phyloP scores from a whole-genome alignment of 805 yeast genomes.

The Metschnikowia amazonensis region DNA sequence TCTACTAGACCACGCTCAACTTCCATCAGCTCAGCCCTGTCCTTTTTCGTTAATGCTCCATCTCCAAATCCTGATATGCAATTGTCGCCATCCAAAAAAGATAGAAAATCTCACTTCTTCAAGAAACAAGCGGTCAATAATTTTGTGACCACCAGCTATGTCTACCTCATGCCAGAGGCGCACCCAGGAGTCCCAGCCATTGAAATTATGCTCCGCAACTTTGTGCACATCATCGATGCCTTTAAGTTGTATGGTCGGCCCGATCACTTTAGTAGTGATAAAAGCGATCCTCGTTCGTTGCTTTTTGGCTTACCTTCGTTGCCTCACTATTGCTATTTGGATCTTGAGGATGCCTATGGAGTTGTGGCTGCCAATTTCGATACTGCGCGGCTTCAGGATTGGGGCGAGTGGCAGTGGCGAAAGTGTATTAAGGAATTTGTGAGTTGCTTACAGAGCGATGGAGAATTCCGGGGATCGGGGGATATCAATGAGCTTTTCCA shows the following conservation, averaged over 20 bases:
- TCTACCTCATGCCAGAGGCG: slow-evolving; percentile 69
- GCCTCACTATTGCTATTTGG: slow-evolving; percentile 61
- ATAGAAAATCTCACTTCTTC: slow-evolving; percentile 20
- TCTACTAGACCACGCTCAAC: slow-evolving; percentile 20
- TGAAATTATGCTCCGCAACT: slow-evolving; percentile 68
- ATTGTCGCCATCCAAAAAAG: slow-evolving; percentile 6
- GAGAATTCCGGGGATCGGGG: slow-evolving; percentile 34
- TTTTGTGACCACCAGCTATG: slow-evolving; percentile 32
- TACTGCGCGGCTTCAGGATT: slow-evolving; percentile 20
- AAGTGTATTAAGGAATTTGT: slow-evolving; percentile 21
- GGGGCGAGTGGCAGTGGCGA: slow-evolving; percentile 31
- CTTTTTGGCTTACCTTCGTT: slow-evolving; percentile 72
- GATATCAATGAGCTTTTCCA: slow-evolving; percentile 32
- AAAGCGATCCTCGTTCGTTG: slow-evolving; percentile 58
- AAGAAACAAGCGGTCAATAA: slow-evolving; percentile 26
- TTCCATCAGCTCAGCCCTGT: slow-evolving; percentile 25
- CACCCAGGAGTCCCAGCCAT: slow-evolving; percentile 71
- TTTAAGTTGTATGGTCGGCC: slow-evolving; percentile 77
- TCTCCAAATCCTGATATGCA: slow-evolving; percentile 18
- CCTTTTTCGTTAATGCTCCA: slow-evolving; percentile 30
- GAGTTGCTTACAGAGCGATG: slow-evolving; percentile 14
- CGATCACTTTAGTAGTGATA: slow-evolving; percentile 67
- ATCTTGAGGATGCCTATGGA: slow-evolving; percentile 24
- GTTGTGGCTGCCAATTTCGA: slow-evolving; percentile 20
- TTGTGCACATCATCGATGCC: slow-evolving; percentile 66